Percentiles rank a stretch among this genome's conserved stretches.
Conservation (phyloP, 2,329 filamentous ascomycete species). For the Aureobasidium sp. region DNA sequence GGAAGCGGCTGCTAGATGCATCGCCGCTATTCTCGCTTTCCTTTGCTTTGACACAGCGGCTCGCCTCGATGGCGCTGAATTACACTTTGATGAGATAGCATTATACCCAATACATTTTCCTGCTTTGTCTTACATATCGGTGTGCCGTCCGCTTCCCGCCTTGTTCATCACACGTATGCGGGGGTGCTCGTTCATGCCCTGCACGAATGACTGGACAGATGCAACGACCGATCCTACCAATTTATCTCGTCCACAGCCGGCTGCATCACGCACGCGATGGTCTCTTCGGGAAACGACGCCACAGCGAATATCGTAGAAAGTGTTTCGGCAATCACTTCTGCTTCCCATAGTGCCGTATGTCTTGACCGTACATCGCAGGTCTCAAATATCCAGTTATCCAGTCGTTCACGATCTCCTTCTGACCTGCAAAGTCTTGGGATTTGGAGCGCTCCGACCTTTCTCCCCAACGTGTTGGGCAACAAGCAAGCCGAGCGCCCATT, state of each 20-base stretch:
- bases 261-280: conserved; percentile 9
- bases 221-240: background rate
- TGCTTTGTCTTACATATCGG: background rate
- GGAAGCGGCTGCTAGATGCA: background rate
- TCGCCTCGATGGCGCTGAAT: too few relatives aligned
- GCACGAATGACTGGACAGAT: background rate
- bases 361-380: background rate
- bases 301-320: background rate
- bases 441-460: background rate
- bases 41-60: background rate
- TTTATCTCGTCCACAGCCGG: background rate
- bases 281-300: background rate
- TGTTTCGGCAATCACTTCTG: background rate
- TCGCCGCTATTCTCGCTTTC: background rate
- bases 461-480: background rate
- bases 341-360: background rate
- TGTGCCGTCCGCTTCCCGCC: background rate
- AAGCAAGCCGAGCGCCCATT: background rate
- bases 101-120: conserved; percentile 11
- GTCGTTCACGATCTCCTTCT: background rate
- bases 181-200: background rate
- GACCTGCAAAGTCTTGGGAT: background rate
- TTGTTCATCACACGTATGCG: background rate
- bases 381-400: too few relatives aligned
- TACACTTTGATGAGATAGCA: conserved; percentile 9